These are phyloP conservation scores for Talaromyces atroroseus DNA, from an alignment of 2,329 filamentous ascomycete genomes.

Conservation along the genomic window DNA sequence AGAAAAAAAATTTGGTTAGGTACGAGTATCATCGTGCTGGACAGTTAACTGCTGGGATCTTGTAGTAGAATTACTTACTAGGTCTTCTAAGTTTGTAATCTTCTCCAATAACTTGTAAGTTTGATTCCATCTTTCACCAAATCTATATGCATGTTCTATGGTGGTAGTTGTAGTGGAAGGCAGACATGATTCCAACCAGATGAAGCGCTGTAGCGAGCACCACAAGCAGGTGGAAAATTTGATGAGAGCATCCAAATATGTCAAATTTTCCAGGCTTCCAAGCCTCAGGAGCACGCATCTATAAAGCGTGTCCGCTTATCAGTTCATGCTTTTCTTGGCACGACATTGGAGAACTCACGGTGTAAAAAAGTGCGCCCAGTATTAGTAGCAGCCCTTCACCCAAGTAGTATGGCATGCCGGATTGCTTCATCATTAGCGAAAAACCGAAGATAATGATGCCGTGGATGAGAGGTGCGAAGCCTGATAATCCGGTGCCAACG, in stretches of 20 bases:
- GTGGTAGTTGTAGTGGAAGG: constrained; percentile 28
- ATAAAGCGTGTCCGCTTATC: neutral
- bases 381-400: constrained; percentile 28
- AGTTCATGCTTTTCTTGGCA: neutral
- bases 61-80: too few relatives aligned
- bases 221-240: constrained; percentile 31
- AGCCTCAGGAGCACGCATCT: constrained; percentile 20
- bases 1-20: too few relatives aligned
- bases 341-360: constrained; percentile 8
- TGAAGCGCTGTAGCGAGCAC: constrained; percentile 39
- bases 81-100: too few relatives aligned
- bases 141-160: constrained; percentile 9
- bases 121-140: too few relatives aligned
- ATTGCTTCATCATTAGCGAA: constrained; percentile 17
- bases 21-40: too few relatives aligned
- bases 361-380: constrained; percentile 25
- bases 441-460: constrained; percentile 22
- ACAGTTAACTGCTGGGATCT: too few relatives aligned
- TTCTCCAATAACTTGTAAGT: too few relatives aligned
- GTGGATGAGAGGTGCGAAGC: constrained; percentile 30
- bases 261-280: constrained; percentile 29
- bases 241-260: constrained; percentile 30
- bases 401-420: constrained; percentile 31
- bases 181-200: constrained; percentile 31
- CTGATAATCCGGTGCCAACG: constrained; percentile 27